phyloP scores from a whole-genome alignment of 345 rosid species.

The Eucalyptus urophylla region DNA sequence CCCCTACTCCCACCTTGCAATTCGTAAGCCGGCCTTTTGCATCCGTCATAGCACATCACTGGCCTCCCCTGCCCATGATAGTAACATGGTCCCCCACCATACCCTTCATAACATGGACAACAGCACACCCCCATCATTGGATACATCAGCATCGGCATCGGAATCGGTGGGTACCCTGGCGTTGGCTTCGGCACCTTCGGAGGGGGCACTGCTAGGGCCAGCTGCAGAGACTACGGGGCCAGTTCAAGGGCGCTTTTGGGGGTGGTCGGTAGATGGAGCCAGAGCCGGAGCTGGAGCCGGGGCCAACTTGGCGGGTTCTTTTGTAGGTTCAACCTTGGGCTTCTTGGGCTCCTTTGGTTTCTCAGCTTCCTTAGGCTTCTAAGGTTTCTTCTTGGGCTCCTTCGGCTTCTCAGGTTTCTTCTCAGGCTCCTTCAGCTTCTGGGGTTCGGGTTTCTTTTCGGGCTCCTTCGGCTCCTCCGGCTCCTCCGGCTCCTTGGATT shows the following conservation, averaged over 20 bases:
- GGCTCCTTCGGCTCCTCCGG: background rate
- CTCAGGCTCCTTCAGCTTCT: constrained; percentile 2
- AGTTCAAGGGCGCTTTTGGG: background rate
- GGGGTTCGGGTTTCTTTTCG: background rate
- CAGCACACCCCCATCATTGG: background rate
- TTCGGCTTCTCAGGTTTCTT: constrained; percentile 10
- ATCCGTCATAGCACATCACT: background rate
- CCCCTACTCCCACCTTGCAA: constrained; percentile 26
- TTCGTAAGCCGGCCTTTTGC: constrained; percentile 15
- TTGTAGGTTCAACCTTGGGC: background rate
- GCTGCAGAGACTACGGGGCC: background rate
- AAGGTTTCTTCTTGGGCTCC: background rate
- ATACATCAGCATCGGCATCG: background rate
- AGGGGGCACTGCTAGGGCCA: background rate
- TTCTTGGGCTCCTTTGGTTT: constrained; percentile 5
- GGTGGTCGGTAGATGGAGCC: background rate
- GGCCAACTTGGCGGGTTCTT: background rate
- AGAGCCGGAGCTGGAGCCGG: background rate
- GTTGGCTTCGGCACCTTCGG: background rate
- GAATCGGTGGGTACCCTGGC: background rate
- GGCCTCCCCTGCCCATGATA: background rate
- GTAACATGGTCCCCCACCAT: background rate
- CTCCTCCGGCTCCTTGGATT: background rate
- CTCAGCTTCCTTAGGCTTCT: constrained; percentile 7
- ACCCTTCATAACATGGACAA: background rate